phyloP scores from a whole-genome alignment of 495 filamentous ascomycete genomes.

The Rhizodiscina lignyota region DNA sequence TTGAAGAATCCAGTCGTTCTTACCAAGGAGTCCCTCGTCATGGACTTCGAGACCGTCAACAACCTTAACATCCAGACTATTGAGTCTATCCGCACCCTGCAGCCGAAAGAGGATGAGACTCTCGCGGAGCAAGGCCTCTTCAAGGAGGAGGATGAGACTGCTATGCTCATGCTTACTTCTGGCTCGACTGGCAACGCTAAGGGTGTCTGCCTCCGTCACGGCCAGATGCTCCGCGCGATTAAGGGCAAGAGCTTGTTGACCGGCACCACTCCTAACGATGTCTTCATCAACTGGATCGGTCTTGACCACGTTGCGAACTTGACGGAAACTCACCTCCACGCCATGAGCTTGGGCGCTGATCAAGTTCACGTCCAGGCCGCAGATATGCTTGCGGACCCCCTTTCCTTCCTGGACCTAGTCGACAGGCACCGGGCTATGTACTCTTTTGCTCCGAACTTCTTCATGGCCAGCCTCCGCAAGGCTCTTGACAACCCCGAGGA shows the following conservation, averaged over 20 bases:
- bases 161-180: constrained; percentile 38
- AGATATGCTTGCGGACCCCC: constrained; percentile 26
- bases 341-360: constrained; percentile 21
- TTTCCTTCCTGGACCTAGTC: constrained; percentile 24
- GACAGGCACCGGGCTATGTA: constrained; percentile 25
- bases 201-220: constrained; percentile 29
- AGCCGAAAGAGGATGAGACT: too few relatives aligned
- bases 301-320: constrained; percentile 39
- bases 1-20: too few relatives aligned
- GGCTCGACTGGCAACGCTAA: constrained; percentile 39
- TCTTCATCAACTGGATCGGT: constrained; percentile 34
- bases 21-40: too few relatives aligned
- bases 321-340: constrained; percentile 32
- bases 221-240: constrained; percentile 30
- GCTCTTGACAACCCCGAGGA: too few relatives aligned
- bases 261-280: neutral
- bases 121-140: too few relatives aligned
- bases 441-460: constrained; percentile 41
- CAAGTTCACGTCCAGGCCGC: constrained; percentile 31
- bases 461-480: constrained; percentile 25
- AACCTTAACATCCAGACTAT: too few relatives aligned
- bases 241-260: constrained; percentile 27
- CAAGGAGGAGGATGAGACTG: constrained; percentile 13
- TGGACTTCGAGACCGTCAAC: too few relatives aligned
- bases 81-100: too few relatives aligned